These are phyloP conservation scores for Suhomyces kilbournensis DNA, from an alignment of 805 yeast species.

Conservation along the genomic window DNA sequence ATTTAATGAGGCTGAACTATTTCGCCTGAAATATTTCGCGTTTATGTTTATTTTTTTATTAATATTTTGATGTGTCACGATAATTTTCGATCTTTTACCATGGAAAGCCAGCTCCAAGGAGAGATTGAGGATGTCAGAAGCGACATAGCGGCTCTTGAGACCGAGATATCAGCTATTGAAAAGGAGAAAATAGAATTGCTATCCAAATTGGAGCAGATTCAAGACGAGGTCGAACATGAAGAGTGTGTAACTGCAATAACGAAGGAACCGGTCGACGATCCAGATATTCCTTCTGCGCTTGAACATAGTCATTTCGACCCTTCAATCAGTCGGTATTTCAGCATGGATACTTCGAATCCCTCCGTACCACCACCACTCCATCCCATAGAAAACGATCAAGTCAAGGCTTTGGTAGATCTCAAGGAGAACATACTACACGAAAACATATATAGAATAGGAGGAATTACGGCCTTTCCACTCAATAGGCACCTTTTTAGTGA, in stretches of 20 bases:
- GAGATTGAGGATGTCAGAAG: slow-evolving; percentile 16
- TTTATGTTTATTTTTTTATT: not conserved
- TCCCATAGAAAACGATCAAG: not conserved
- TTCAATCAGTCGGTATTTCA: slow-evolving; percentile 23
- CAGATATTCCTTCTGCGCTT: slow-evolving; percentile 17
- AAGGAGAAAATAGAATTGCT: slow-evolving; percentile 9
- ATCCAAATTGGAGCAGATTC: slow-evolving; percentile 10
- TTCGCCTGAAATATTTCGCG: not conserved
- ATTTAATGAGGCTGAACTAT: not conserved
- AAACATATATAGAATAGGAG: slow-evolving; percentile 47
- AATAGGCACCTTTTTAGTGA: slow-evolving; percentile 31
- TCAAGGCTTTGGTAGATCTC: slow-evolving; percentile 10
- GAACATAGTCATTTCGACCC: slow-evolving; percentile 30
- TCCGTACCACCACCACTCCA: not conserved
- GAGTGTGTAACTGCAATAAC: not conserved
- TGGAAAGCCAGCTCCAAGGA: not conserved
- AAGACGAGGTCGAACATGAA: slow-evolving; percentile 5
- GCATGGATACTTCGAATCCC: not conserved
- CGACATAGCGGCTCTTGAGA: slow-evolving; percentile 18
- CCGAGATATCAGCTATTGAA: slow-evolving; percentile 16
- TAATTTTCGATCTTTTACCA: not conserved
- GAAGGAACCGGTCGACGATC: not conserved
- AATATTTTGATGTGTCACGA: not conserved
- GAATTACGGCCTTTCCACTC: slow-evolving; percentile 51
- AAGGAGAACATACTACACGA: slow-evolving; percentile 40